Evolutionary conservation across 495 filamentous ascomycete species (phyloP).

Genomic region (Tetracladium setigerum): DNA sequence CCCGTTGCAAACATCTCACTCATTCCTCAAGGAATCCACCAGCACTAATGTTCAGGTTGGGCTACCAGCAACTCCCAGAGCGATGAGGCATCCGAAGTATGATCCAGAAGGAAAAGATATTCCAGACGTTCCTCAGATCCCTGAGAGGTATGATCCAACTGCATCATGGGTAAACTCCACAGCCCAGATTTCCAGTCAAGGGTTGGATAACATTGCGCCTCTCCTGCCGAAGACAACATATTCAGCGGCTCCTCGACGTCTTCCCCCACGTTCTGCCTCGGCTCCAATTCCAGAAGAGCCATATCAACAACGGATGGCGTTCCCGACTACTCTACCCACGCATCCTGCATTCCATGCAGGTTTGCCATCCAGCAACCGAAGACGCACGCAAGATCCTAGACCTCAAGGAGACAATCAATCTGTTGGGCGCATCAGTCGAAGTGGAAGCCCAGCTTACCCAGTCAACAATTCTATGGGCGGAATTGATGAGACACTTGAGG

Average conservation of each 20-base stretch:
- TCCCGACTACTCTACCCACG: slow-evolving; percentile 40
- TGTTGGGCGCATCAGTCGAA: slow-evolving; percentile 21
- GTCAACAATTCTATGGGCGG: slow-evolving; percentile 28
- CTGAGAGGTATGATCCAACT: slow-evolving; percentile 39
- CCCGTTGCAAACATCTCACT: slow-evolving; percentile 38
- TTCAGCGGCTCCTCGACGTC: slow-evolving; percentile 50
- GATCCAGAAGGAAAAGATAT: slow-evolving; percentile 48
- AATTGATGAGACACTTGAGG: slow-evolving; percentile 61
- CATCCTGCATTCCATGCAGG: slow-evolving; percentile 51
- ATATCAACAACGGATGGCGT: slow-evolving; percentile 31
- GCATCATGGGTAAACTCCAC: slow-evolving; percentile 20
- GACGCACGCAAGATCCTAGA: slow-evolving; percentile 9
- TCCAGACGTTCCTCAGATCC: slow-evolving; percentile 60
- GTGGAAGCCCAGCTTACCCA: slow-evolving; percentile 12
- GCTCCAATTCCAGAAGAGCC: slow-evolving; percentile 56
- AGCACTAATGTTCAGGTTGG: slow-evolving; percentile 40
- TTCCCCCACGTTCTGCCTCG: slow-evolving; percentile 62
- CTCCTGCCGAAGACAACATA: slow-evolving; percentile 57
- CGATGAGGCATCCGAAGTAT: slow-evolving; percentile 74
- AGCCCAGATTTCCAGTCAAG: slow-evolving; percentile 24
- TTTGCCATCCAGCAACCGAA: slow-evolving; percentile 39
- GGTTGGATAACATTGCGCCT: slow-evolving; percentile 20
- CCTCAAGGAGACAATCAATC: slow-evolving; percentile 25
- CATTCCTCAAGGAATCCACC: slow-evolving; percentile 31
- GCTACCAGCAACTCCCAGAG: slow-evolving; percentile 74